Evolutionary conservation across 1,139 yeast species (phyloP), one percentile per base, ranked within the genome.

Genomic region (Wickerhamiella pararugosa): DNA sequence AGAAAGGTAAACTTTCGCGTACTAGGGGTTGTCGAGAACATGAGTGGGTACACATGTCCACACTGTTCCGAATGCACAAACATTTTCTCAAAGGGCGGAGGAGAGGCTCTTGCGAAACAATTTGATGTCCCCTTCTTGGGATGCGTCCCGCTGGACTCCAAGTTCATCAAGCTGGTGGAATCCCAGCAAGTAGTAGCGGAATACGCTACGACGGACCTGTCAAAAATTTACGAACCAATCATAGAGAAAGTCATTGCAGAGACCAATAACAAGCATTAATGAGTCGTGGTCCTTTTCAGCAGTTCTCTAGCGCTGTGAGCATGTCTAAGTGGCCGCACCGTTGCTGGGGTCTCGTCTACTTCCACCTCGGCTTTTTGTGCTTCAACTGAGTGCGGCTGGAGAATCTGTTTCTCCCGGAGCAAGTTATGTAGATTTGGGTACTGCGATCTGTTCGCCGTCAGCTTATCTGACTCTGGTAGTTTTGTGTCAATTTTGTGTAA

Each of bases 11-110:
- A 76, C 31, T 77, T 92, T 51, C 70, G 70, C 36, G 73, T 90
- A 3, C 60, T 90, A 38, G 99, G 99, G 2, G 70, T 92, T 11
- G 79, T 92, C 15, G 99, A 92, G 56, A 92, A 92, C 56, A 90
- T 92, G 98, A 77, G 93, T 11, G 98, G 98, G 1, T 92, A 82
- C 59, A 80, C 86, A 6, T 92, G 98, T 58, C 98, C 98, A 0
- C 76, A 77, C 57, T 92, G 99, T 60, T 72, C 81, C 2, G 97
- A 87, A 56, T 61, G 68, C 47, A 86, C 96, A 2, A 77, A 87
- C 57, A 82, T 92, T 29, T 92, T 92, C 58, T 81, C 87, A 53
- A 73, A 79, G 41, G 98, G 97, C 5, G 99, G 99, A n/a, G 99
- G 98, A 1, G 61, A 71, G 51, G 63, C 62, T 11, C 64, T 92